Evolutionary conservation across 495 filamentous ascomycete genomes (phyloP).

Genomic region (Bryoglossum gracile): DNA sequence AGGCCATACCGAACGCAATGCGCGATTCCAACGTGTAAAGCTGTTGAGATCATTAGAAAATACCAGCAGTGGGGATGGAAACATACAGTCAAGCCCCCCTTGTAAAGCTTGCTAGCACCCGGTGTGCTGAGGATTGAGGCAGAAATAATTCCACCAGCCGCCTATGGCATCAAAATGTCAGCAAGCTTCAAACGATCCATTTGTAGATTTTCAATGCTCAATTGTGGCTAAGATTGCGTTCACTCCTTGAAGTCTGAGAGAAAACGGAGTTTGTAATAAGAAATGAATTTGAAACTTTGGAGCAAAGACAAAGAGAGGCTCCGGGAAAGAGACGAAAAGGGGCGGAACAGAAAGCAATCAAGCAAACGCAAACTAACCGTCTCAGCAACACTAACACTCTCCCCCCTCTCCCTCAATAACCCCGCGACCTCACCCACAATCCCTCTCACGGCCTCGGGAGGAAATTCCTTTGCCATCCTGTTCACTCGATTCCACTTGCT

Average conservation of each 20-base stretch:
- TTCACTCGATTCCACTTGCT: slow-evolving; percentile 4
- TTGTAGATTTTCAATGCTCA: not conserved
- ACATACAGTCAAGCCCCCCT: slow-evolving; percentile 50
- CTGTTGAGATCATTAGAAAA: slow-evolving; percentile 20
- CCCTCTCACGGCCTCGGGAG: slow-evolving; percentile 40
- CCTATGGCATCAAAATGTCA: slow-evolving; percentile 28
- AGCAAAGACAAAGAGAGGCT: too few species aligned
- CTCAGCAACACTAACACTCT: slow-evolving; percentile 52
- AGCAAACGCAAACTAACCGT: slow-evolving; percentile 35
- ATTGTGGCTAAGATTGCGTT: not conserved
- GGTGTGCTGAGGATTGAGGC: slow-evolving; percentile 46
- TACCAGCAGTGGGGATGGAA: not conserved
- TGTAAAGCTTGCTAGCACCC: slow-evolving; percentile 49
- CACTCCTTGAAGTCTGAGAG: not conserved
- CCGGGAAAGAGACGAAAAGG: not conserved
- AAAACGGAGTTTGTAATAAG: not conserved
- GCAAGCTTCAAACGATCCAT: not conserved
- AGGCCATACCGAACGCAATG: slow-evolving; percentile 37
- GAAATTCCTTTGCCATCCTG: slow-evolving; percentile 30
- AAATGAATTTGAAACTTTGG: not conserved
- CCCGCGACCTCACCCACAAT: slow-evolving; percentile 43
- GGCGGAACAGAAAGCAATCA: not conserved
- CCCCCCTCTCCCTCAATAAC: slow-evolving; percentile 44
- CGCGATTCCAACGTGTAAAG: slow-evolving; percentile 56
- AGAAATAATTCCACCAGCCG: slow-evolving; percentile 55